A percentile compares a stretch with the other conserved stretches of the same genome.
These are phyloP conservation scores for Thuidium tamariscinum DNA, from an alignment of 225 moss, liverwort and hornwort genomes.

Conservation along the genomic window DNA sequence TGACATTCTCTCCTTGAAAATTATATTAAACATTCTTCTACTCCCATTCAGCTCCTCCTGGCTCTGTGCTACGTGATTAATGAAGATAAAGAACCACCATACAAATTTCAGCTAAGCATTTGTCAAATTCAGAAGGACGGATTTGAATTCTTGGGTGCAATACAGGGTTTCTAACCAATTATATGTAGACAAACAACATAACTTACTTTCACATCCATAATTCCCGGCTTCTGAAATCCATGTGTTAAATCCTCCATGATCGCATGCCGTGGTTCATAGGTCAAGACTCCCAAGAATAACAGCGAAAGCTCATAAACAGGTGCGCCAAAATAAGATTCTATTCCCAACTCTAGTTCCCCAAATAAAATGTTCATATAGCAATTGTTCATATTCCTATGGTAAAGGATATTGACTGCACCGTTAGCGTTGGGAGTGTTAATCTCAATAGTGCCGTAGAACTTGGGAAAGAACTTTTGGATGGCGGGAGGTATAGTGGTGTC, in stretches of 20 bases:
- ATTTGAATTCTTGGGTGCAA: neutral
- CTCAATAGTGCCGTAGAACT: conserved; percentile 48
- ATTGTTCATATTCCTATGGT: neutral
- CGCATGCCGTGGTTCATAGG: conserved; percentile 43
- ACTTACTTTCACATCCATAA: conserved; percentile 81
- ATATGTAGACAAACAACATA: neutral
- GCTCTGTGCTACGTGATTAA: neutral
- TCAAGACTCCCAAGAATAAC: neutral
- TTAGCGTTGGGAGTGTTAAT: conserved; percentile 26
- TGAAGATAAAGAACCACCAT: neutral
- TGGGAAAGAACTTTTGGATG: conserved; percentile 49
- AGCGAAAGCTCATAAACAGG: neutral
- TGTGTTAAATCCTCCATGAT: conserved; percentile 79
- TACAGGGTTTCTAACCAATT: neutral
- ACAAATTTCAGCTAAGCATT: neutral
- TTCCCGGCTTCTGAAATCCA: conserved; percentile 55
- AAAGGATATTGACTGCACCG: conserved; percentile 68
- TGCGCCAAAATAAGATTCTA: neutral
- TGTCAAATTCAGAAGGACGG: neutral
- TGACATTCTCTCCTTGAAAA: neutral
- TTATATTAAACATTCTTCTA: neutral
- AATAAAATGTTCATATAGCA: neutral
- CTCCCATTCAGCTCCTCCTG: neutral
- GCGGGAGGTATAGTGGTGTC: conserved; percentile 41
- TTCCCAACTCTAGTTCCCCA: neutral